Percentiles rank a stretch among this genome's conserved stretches.
These are phyloP conservation scores for Trichoderma sp. DNA, from an alignment of 2,329 filamentous ascomycete genomes.

Conservation along the genomic window DNA sequence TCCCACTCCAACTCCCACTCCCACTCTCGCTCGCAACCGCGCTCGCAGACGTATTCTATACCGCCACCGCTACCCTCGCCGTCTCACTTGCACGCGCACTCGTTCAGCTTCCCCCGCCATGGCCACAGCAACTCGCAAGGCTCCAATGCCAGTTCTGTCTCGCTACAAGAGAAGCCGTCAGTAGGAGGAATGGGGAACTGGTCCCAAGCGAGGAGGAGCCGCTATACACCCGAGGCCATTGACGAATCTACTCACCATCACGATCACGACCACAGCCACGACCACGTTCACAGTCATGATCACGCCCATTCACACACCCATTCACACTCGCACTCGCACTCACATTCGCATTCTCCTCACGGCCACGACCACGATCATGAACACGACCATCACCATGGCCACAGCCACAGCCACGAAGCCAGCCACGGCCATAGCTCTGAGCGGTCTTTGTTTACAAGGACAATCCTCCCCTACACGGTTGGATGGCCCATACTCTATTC, in stretches of 20 bases:
- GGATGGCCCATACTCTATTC: conserved; percentile 79
- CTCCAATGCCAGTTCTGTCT: conserved; percentile 37
- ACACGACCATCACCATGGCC: conserved; percentile 36
- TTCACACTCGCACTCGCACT: conserved; percentile 31
- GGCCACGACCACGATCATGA: conserved; percentile 35
- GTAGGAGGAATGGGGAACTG: conserved; percentile 45
- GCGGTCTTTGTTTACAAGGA: conserved; percentile 70
- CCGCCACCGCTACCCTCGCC: conserved; percentile 11
- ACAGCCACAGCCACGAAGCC: conserved; percentile 36
- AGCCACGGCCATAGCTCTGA: conserved; percentile 48
- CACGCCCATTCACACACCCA: conserved; percentile 33
- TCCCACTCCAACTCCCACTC: conserved; percentile 26
- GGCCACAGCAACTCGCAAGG: conserved; percentile 38
- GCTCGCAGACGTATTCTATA: conserved; percentile 34
- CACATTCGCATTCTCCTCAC: conserved; percentile 33
- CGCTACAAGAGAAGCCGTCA: conserved; percentile 39
- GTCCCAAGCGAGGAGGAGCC: conserved; percentile 47
- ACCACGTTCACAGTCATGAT: conserved; percentile 34
- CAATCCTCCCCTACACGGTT: conserved; percentile 70
- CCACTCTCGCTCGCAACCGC: not conserved
- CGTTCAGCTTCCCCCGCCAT: conserved; percentile 36
- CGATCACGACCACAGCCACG: conserved; percentile 37
- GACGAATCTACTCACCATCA: conserved; percentile 29
- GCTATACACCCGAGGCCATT: conserved; percentile 42
- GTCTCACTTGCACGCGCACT: conserved; percentile 35